Percentiles rank a stretch among this genome's conserved stretches.
These are phyloP conservation scores for Cladophialophora bantiana DNA, from an alignment of 2,329 filamentous ascomycete species.

Conservation along the genomic window DNA sequence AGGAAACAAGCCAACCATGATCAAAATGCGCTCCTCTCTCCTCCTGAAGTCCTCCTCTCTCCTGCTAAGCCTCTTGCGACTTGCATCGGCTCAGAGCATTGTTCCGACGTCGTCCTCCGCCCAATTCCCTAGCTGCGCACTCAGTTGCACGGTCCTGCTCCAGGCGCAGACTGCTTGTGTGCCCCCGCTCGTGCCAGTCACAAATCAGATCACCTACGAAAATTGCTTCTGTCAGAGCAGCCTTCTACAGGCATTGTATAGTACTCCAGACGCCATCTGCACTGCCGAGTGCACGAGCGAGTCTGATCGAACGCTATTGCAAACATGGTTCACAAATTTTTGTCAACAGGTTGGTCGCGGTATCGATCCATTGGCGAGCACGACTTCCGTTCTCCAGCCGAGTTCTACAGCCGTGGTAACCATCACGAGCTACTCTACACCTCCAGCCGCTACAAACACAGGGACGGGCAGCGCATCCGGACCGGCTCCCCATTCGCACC, in stretches of 20 bases:
- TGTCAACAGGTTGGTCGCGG: slow-evolving; percentile 61
- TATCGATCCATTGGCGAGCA: slow-evolving; percentile 43
- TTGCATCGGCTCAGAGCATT: slow-evolving; percentile 43
- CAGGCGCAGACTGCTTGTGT: slow-evolving; percentile 76
- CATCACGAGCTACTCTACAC: slow-evolving; percentile 35
- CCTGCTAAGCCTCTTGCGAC: slow-evolving; percentile 38
- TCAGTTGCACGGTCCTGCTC: slow-evolving; percentile 65
- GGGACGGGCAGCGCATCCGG: slow-evolving; percentile 25
- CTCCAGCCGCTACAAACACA: slow-evolving; percentile 40
- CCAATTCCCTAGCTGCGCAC: slow-evolving; percentile 68
- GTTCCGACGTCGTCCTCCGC: slow-evolving; percentile 48
- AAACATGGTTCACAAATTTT: slow-evolving; percentile 73
- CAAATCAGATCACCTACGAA: slow-evolving; percentile 63
- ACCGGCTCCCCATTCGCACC: slow-evolving; percentile 19
- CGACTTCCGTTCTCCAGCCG: slow-evolving; percentile 43
- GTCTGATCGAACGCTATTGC: slow-evolving; percentile 64
- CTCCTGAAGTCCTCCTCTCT: slow-evolving; percentile 39
- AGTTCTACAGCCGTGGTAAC: slow-evolving; percentile 36
- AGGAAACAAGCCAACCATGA: slow-evolving; percentile 32
- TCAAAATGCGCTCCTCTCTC: slow-evolving; percentile 14
- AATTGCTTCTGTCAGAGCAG: slow-evolving; percentile 76
- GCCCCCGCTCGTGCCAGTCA: slow-evolving; percentile 60
- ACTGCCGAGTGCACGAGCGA: slow-evolving; percentile 63
- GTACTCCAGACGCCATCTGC: slow-evolving; percentile 67
- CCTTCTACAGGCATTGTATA: slow-evolving; percentile 65